Base-by-base conservation (phyloP, 177 flowering plant genomes). In the Telopea speciosissima region DNA sequence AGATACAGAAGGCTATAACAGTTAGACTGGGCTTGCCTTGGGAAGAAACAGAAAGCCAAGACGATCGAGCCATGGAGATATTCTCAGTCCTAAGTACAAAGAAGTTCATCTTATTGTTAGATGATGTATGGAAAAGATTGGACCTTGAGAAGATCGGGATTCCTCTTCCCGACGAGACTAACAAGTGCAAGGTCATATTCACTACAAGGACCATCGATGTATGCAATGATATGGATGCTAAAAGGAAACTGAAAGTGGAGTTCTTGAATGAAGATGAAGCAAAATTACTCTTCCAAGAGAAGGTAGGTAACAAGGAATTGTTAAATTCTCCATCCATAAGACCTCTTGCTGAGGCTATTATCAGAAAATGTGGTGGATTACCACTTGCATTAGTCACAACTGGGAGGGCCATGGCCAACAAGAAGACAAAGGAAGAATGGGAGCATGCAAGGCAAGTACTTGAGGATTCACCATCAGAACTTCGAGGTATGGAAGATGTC, bases 371-470 rank as follows among this genome's bases (percentile, higher is more conserved):
- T 28, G 74, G 78, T n/a, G 83, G 86, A 11, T 59, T 84, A 21
- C 87, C 87, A 1, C 82, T 86, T 45, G 85, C 85, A 0, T 64
- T 86, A 3, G 73, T 81, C 66, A 79, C 83, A 1, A 70, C 77
- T 12, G 85, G 83, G 11, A 54, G 82, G 31, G 79, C 84, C 17
- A 79, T 83, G 86, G 70, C 81, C 19, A 71, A 67, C 63, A 76
- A 74, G 68, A 66, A 71, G 68, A 72, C 66, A 0, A 63, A 44
- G 14, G 66, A 77, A 25, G 83, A 82, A 68, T 85, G 86, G 88
- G 33, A 66, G 65, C 17, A 75, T 24, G 81, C 81, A 0, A 42
- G 76, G 40, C 62, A 68, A 31, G 71, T 61, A 9, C 78, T 84
- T 8, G 62, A 70, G 28, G 74, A 60, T 24, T 72, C 81, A 12